Percentiles rank a stretch among this genome's conserved stretches.
phyloP scores from a whole-genome alignment of 2,329 filamentous ascomycete species.

The Neoscytalidium dimidiatum region DNA sequence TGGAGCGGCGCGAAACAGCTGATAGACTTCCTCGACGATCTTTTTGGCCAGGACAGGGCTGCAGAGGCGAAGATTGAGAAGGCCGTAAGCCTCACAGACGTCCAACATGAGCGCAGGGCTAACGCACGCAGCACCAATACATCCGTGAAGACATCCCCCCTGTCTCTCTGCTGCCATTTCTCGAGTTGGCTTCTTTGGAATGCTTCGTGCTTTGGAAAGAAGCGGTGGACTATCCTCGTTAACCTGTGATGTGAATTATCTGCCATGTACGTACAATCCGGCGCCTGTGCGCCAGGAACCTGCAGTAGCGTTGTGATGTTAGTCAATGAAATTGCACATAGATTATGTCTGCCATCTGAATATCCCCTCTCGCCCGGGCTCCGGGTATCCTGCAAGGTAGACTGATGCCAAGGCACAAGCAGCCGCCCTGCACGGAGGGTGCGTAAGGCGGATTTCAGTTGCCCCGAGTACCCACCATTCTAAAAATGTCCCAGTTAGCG shows the following conservation, averaged over 20 bases:
- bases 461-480: neutral
- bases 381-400: neutral
- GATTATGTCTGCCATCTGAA: neutral
- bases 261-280: neutral
- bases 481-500: neutral
- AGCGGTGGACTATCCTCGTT: neutral
- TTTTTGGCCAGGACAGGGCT: slow-evolving; percentile 20
- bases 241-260: neutral
- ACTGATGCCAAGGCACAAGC: neutral
- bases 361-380: neutral
- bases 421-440: neutral
- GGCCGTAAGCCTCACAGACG: neutral
- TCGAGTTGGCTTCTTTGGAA: slow-evolving; percentile 22
- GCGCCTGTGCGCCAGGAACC: neutral
- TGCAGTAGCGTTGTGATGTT: neutral
- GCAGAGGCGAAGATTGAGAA: slow-evolving; percentile 20
- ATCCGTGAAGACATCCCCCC: slow-evolving; percentile 3
- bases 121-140: slow-evolving; percentile 16
- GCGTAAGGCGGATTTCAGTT: neutral
- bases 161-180: slow-evolving; percentile 13
- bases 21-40: slow-evolving; percentile 24
- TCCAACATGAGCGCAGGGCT: neutral
- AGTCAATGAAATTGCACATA: neutral
- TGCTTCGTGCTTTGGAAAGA: slow-evolving; percentile 20
- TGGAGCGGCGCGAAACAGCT: slow-evolving; percentile 25